phyloP scores from a whole-genome alignment of 164 flowering plant genomes.

The Stephania cephalantha region DNA sequence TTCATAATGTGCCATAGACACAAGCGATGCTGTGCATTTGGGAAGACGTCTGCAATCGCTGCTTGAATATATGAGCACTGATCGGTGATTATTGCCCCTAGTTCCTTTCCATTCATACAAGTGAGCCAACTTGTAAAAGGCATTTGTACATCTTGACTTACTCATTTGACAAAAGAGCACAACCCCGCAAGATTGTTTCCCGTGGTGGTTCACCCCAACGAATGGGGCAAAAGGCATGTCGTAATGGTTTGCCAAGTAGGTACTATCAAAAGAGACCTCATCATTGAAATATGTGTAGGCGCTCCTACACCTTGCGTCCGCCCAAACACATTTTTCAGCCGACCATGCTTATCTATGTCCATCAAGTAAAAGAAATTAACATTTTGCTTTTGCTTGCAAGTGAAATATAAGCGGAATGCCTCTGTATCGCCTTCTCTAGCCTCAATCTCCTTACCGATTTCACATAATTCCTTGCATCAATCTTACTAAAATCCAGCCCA shows the following conservation, averaged over 20 bases:
- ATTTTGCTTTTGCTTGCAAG: not conserved
- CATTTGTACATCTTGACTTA: not conserved
- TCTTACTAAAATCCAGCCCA: too few species aligned
- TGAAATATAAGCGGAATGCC: not conserved
- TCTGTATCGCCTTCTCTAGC: not conserved
- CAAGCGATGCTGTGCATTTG: not conserved
- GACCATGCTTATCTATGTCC: not conserved
- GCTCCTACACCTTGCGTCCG: not conserved
- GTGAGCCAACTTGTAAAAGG: not conserved
- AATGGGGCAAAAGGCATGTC: not conserved
- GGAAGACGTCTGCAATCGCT: not conserved
- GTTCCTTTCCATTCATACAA: not conserved
- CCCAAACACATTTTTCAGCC: not conserved
- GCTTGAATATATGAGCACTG: not conserved
- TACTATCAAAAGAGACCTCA: not conserved
- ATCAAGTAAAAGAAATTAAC: not conserved
- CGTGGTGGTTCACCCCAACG: not conserved
- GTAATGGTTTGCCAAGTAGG: not conserved
- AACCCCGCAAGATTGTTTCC: not conserved
- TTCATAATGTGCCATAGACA: slow-evolving; percentile 8
- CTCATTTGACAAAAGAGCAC: not conserved
- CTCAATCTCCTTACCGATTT: too few species aligned
- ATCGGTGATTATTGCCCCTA: not conserved
- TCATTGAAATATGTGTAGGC: not conserved
- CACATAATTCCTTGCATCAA: too few species aligned